Evolutionary conservation across 2,329 filamentous ascomycete genomes (phyloP).

Genomic region (Diaporthe citriasiana): DNA sequence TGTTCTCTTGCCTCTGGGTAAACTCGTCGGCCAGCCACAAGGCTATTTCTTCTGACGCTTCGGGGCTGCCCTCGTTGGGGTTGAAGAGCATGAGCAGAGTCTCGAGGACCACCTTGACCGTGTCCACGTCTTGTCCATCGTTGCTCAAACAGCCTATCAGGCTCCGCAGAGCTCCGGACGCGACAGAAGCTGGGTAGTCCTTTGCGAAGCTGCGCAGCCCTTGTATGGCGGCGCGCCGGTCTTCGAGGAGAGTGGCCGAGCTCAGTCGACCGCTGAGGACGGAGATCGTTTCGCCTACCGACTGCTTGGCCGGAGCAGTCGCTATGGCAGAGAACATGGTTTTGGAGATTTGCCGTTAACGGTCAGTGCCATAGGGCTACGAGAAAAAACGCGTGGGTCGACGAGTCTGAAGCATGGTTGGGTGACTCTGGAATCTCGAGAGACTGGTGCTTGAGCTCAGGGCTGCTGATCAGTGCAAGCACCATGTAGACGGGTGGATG

Average conservation of each 20-base stretch:
- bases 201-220: conserved; percentile 97
- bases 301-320: conserved; percentile 91
- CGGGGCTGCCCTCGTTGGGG: conserved; percentile 79
- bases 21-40: conserved; percentile 98
- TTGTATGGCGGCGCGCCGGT: conserved; percentile 91
- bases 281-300: conserved; percentile 93
- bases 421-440: neutral
- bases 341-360: conserved; percentile 33
- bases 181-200: conserved; percentile 94
- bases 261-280: conserved; percentile 88
- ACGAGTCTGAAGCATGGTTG: conserved; percentile 26
- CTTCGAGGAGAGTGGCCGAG: conserved; percentile 92
- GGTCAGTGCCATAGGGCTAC: conserved; percentile 40
- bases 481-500: conserved; percentile 26
- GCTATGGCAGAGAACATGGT: conserved; percentile 74
- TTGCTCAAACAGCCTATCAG: conserved; percentile 88
- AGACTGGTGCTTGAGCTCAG: conserved; percentile 1
- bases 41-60: conserved; percentile 95
- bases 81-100: conserved; percentile 94
- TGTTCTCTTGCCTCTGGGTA: conserved; percentile 97
- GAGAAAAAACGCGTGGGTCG: conserved; percentile 5
- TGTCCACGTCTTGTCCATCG: conserved; percentile 95
- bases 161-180: conserved; percentile 90
- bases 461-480: conserved; percentile 22
- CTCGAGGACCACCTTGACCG: conserved; percentile 94